phyloP scores from a whole-genome alignment of 2,329 filamentous ascomycete genomes.

The Alternaria solani region DNA sequence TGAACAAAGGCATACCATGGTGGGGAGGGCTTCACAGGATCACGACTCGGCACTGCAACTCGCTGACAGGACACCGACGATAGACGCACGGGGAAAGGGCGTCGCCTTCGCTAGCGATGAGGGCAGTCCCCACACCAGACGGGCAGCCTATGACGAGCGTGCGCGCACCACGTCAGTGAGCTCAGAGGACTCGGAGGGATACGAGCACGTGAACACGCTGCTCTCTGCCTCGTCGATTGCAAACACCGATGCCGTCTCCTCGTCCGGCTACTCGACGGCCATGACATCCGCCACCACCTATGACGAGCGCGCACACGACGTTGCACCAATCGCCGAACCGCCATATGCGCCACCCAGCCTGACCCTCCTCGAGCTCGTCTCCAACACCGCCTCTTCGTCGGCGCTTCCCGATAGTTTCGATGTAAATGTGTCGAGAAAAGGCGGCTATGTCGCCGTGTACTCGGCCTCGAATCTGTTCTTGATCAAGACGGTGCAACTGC shows the following conservation, averaged over 20 bases:
- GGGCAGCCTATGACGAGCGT: constrained; percentile 7
- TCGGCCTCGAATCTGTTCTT: constrained; percentile 50
- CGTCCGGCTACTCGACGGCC: constrained; percentile 44
- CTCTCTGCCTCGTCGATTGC: constrained; percentile 44
- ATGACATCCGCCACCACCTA: constrained; percentile 45
- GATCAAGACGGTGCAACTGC: constrained; percentile 48
- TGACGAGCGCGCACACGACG: constrained; percentile 32
- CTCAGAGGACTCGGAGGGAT: constrained; percentile 11
- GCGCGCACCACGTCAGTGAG: constrained; percentile 32
- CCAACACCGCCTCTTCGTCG: constrained; percentile 50
- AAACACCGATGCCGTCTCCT: constrained; percentile 40
- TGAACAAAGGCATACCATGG: constrained; percentile 26
- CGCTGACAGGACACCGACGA: constrained; percentile 22
- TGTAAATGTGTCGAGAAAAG: constrained; percentile 49
- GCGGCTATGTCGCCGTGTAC: constrained; percentile 49
- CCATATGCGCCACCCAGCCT: constrained; percentile 43
- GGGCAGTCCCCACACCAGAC: constrained; percentile 6
- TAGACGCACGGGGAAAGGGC: constrained; percentile 30
- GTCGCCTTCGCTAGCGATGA: constrained; percentile 33
- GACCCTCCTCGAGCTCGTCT: constrained; percentile 49
- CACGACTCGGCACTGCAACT: constrained; percentile 17
- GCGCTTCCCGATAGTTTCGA: constrained; percentile 50
- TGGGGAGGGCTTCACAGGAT: constrained; percentile 25
- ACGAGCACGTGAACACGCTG: constrained; percentile 34
- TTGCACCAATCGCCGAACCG: constrained; percentile 28